Base-by-base conservation (phyloP, 2,329 filamentous ascomycete species). In the Trichophyton equinum region DNA sequence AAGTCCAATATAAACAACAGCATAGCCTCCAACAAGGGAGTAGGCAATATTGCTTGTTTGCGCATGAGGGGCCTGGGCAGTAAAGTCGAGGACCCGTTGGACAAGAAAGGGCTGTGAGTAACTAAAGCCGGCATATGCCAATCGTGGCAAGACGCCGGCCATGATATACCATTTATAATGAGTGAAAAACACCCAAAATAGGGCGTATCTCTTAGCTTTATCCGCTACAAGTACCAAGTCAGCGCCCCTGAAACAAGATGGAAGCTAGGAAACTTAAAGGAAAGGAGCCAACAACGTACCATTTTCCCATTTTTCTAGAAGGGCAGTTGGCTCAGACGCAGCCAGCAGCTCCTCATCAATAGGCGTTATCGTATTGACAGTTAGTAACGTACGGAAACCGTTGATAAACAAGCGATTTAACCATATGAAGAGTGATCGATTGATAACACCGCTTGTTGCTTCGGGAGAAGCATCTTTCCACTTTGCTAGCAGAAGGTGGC, bases 1-100 rank as follows among this genome's bases (percentile, higher is more conserved):
- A 60, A 60, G 13, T 42, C 59, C 59, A 20, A 60, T 42, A 56
- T 60, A 60, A 13, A 44, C 47, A 15, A 55, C 18, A 13, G 59
- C 59, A 5, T 42, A 55, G 38, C 47, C 59, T 15, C 59, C 59
- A 4, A 60, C 25, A 18, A 60, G 20, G 0, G 44, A 20, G 11
- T 60, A 60, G 9, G 44, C 59, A 7, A 36, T 27, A 25, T 56
- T 56, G 1, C 18, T 56, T 8, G 30, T 42, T 1, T 55, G 30
- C 3, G 40, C 30, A 27, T 60, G 18, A 8, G 33, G 18, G 38
- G 2, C 3, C 11, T 57, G 15, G 15, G 18, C 36, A 44, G 55
- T 57, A 42, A 42, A 57, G n/a, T 57, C 55, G n/a, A 57, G 55
- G 8, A 57, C 55, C 22, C 36, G 55, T 9, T 42, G 11, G 18